A percentile compares a stretch with the other conserved stretches of the same genome.
These are phyloP conservation scores for Ambrosia hybrid DNA, from an alignment of 140 eudicot species.

Conservation along the genomic window DNA sequence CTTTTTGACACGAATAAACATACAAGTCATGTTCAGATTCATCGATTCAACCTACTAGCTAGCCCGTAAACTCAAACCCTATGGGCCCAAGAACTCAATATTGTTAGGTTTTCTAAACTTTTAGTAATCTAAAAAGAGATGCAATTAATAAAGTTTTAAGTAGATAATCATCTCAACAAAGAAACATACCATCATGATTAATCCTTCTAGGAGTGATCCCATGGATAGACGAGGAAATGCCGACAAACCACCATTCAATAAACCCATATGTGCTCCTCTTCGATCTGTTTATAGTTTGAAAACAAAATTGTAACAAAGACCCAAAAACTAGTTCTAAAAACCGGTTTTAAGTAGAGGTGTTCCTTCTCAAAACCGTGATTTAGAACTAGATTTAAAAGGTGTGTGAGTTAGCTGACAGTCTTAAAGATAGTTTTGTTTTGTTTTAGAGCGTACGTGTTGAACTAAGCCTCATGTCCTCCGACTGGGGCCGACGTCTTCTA, in stretches of 20 bases:
- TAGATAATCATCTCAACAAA: no score
- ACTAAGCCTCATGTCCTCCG: conserved; percentile 35
- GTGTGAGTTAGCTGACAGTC: no score
- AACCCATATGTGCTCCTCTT: conserved; percentile 34
- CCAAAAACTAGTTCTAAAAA: not conserved
- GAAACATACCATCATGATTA: conserved; percentile 25
- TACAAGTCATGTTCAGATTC: not conserved
- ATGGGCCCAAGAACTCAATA: not conserved
- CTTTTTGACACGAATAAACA: not conserved
- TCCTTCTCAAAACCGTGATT: no score
- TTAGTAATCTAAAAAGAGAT: not conserved
- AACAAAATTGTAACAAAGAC: not conserved
- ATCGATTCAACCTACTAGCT: not conserved
- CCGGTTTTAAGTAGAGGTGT: no score
- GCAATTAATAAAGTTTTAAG: not conserved
- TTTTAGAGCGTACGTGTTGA: conserved; percentile 20
- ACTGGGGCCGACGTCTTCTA: conserved; percentile 53
- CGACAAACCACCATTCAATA: conserved; percentile 20
- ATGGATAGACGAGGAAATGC: conserved; percentile 19
- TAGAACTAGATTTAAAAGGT: no score
- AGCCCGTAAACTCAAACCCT: no score
- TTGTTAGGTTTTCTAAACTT: not conserved
- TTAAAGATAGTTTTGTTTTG: not conserved
- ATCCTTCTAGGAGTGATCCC: conserved; percentile 18
- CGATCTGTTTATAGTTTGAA: conserved; percentile 33